Evolutionary conservation across 441 rosid species (phyloP).

Genomic region (Croton laevigatus): DNA sequence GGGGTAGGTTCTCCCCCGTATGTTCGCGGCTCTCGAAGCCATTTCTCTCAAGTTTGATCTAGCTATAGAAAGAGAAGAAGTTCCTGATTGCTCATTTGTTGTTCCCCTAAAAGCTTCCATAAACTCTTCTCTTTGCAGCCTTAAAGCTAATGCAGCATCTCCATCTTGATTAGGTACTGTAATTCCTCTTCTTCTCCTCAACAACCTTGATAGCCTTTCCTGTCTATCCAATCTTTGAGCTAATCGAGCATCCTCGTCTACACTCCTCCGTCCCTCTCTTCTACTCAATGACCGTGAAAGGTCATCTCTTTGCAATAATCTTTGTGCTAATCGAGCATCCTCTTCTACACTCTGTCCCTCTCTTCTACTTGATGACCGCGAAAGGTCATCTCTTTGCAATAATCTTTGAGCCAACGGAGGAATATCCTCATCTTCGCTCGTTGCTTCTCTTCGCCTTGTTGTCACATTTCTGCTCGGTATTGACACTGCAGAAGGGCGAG

Average conservation of each 20-base stretch:
- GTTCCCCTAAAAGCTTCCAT: conserved; percentile 55
- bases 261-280: conserved; percentile 9
- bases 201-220: conserved; percentile 39
- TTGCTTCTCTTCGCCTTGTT: conserved; percentile 31
- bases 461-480: conserved; percentile 27
- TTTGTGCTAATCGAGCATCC: too few relatives aligned
- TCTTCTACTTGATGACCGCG: conserved; percentile 21
- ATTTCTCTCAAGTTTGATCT: conserved; percentile 86
- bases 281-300: too few relatives aligned
- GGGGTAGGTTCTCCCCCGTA: conserved; percentile 38
- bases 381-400: conserved; percentile 46
- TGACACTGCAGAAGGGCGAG: conserved; percentile 21
- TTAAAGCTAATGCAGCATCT: conserved; percentile 75
- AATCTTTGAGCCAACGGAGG: conserved; percentile 30
- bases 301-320: too few relatives aligned
- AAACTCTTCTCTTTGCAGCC: conserved; percentile 85
- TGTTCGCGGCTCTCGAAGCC: conserved; percentile 78
- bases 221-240: conserved; percentile 39
- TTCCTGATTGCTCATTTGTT: conserved; percentile 28
- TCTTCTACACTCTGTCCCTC: too few relatives aligned
- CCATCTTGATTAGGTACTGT: conserved; percentile 52
- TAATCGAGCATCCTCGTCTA: conserved; percentile 30
- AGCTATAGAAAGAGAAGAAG: conserved; percentile 43
- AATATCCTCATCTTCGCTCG: conserved; percentile 35
- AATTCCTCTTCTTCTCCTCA: conserved; percentile 31